Evolutionary conservation across 2,329 filamentous ascomycete species (phyloP).

Genomic region (Colletotrichum sp.): DNA sequence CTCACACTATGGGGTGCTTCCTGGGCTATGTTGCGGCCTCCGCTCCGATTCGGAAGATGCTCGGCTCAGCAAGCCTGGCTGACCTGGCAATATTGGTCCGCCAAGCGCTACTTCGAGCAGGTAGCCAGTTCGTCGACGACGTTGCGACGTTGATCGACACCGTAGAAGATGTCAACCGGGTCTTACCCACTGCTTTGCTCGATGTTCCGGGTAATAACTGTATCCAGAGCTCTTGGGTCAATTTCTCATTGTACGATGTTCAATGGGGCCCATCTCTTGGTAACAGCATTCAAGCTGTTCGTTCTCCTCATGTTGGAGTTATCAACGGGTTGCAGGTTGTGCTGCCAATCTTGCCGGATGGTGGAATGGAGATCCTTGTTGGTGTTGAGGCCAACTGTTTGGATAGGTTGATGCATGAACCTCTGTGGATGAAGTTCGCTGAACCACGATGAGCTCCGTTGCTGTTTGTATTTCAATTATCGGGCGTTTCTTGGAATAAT

Average conservation of each 20-base stretch:
- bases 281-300: not conserved
- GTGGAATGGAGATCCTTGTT: conserved; percentile 2
- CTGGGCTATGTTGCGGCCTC: not conserved
- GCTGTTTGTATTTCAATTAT: not conserved
- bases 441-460: not conserved
- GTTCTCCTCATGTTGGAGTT: not conserved
- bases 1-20: not conserved
- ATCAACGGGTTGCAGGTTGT: conserved; percentile 1
- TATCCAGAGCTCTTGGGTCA: not conserved
- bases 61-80: not conserved
- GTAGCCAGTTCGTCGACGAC: not conserved
- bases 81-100: not conserved
- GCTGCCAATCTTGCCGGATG: not conserved
- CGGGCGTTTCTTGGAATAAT: not conserved
- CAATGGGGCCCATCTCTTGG: not conserved
- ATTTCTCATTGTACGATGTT: not conserved
- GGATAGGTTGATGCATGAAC: not conserved
- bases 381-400: not conserved
- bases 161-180: not conserved
- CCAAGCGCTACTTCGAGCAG: not conserved
- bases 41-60: not conserved
- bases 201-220: not conserved
- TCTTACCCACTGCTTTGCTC: not conserved
- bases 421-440: conserved; percentile 8
- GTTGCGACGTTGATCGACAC: not conserved